A percentile compares a stretch with the other conserved stretches of the same genome.
Conservation (phyloP, 176 grass and related monocot genomes). For the Eremochloa ophiuroides region DNA sequence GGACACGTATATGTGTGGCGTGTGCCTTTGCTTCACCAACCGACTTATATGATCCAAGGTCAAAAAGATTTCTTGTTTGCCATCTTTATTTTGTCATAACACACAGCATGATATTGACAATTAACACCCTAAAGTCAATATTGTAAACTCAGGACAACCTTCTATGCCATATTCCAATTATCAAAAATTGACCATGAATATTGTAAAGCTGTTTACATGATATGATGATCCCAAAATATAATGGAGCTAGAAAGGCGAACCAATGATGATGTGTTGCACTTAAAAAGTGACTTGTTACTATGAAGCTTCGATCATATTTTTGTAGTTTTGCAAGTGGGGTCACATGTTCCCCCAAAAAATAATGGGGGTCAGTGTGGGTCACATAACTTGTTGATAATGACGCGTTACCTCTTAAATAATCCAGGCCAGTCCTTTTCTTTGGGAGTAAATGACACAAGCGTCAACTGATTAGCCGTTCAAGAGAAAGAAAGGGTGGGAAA, state of each 20-base stretch:
- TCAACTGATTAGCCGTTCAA: constrained; percentile 26
- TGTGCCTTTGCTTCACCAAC: background rate
- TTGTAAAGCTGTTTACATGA: constrained; percentile 11
- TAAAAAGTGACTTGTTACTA: background rate
- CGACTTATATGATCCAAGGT: background rate
- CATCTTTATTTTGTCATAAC: background rate
- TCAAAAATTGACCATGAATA: constrained; percentile 1
- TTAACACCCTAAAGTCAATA: background rate
- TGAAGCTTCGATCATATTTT: constrained; percentile 1
- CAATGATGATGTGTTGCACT: constrained; percentile 24
- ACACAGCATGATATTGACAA: background rate
- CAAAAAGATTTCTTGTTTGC: background rate
- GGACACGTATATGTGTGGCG: background rate
- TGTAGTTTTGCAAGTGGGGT: background rate
- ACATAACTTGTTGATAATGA: background rate
- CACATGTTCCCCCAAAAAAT: background rate
- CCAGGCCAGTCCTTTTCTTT: constrained; percentile 1
- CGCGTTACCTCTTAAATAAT: constrained; percentile 2
- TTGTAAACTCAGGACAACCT: background rate
- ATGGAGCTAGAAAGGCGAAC: background rate
- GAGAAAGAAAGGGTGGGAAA: background rate
- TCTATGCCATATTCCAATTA: background rate
- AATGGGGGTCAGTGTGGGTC: background rate
- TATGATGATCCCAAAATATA: background rate
- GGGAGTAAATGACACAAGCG: constrained; percentile 2